These are phyloP conservation scores for Nadsonia fulvescens DNA, from an alignment of 805 yeast genomes.

Conservation along the genomic window DNA sequence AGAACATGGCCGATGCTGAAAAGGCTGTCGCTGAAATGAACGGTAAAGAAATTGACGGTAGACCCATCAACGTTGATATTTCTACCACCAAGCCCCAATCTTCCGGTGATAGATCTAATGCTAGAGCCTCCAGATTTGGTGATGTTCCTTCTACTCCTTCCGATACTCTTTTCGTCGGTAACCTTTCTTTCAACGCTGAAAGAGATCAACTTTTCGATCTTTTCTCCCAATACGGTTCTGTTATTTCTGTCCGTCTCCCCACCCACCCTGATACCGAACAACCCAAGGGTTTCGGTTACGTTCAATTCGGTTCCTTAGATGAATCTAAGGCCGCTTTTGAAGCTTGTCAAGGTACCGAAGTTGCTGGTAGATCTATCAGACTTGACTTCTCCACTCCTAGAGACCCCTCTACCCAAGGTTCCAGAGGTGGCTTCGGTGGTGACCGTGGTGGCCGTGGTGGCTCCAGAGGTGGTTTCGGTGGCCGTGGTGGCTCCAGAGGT, in stretches of 20 bases:
- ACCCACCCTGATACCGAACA: slow-evolving; percentile 98
- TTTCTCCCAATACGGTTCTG: slow-evolving; percentile 65
- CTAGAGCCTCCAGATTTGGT: slow-evolving; percentile 80
- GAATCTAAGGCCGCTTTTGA: slow-evolving; percentile 82
- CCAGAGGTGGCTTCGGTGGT: slow-evolving; percentile 6
- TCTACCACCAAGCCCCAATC: slow-evolving; percentile 64
- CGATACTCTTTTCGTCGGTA: slow-evolving; percentile 91
- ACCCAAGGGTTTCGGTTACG: slow-evolving; percentile 98
- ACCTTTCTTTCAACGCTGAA: slow-evolving; percentile 78
- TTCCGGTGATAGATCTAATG: slow-evolving; percentile 32
- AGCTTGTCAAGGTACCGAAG: slow-evolving; percentile 72
- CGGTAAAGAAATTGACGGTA: slow-evolving; percentile 91
- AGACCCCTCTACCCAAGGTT: slow-evolving; percentile 20
- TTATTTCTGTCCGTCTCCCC: slow-evolving; percentile 84
- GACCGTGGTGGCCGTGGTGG: slow-evolving; percentile 10
- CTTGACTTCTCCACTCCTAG: slow-evolving; percentile 89
- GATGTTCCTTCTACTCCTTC: slow-evolving; percentile 85
- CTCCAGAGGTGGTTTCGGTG: slow-evolving; percentile 17
- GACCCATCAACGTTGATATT: slow-evolving; percentile 86
- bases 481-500: slow-evolving; percentile 17
- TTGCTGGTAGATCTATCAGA: slow-evolving; percentile 87
- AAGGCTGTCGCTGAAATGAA: slow-evolving; percentile 71
- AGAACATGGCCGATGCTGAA: slow-evolving; percentile 56
- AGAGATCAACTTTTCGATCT: slow-evolving; percentile 59
- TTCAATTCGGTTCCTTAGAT: slow-evolving; percentile 71